Percentiles rank a stretch among this genome's conserved stretches.
These are phyloP conservation scores for Schizothecium vesticola DNA, from an alignment of 495 filamentous ascomycete species.

Conservation along the genomic window DNA sequence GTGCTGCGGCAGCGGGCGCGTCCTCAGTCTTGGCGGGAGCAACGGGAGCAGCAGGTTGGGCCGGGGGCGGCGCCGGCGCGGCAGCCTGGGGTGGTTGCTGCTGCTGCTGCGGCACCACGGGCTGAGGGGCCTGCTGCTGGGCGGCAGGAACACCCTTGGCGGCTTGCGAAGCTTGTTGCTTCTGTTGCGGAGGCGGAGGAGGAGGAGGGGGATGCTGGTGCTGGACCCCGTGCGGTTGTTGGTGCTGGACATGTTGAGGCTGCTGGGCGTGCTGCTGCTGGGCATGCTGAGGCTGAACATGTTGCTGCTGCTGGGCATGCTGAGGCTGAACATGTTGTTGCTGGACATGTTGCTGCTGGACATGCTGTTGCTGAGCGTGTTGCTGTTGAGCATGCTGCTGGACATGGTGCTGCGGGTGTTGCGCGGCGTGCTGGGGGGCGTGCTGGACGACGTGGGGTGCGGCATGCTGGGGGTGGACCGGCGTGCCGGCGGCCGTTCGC, in stretches of 20 bases:
- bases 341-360: conserved; percentile 16
- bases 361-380: conserved; percentile 18
- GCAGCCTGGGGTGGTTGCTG: conserved; percentile 15
- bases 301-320: conserved; percentile 4
- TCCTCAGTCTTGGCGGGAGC: conserved; percentile 29
- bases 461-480: conserved; percentile 13
- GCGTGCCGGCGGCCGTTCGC: conserved; percentile 25
- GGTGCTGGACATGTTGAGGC: conserved; percentile 13
- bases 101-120: conserved; percentile 14
- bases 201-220: neutral
- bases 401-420: conserved; percentile 19
- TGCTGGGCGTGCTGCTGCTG: conserved; percentile 15
- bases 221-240: neutral
- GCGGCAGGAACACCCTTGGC: neutral
- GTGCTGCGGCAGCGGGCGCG: conserved; percentile 30
- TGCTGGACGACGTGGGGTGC: no score
- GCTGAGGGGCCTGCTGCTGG: conserved; percentile 21
- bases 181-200: neutral
- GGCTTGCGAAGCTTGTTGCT: neutral
- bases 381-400: conserved; percentile 18
- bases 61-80: conserved; percentile 18
- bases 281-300: conserved; percentile 18
- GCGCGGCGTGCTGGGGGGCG: conserved; percentile 19
- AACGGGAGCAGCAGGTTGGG: conserved; percentile 15
- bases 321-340: conserved; percentile 21